These are phyloP conservation scores for Tolypocladium ovalisporum DNA, from an alignment of 2,329 filamentous ascomycete species.

Conservation along the genomic window DNA sequence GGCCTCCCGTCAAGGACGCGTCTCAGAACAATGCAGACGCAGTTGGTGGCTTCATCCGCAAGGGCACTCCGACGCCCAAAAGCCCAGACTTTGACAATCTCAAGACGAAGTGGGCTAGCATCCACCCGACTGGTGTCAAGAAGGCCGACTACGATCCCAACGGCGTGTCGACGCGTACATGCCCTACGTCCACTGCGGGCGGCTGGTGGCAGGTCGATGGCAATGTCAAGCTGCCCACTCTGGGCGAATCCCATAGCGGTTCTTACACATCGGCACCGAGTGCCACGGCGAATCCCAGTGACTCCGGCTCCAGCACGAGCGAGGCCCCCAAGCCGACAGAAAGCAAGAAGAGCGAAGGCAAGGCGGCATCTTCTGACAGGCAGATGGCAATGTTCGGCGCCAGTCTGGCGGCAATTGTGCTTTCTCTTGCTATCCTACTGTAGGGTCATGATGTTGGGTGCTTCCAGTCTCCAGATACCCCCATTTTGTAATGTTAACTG, in stretches of 20 bases:
- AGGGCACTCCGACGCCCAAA: conserved; percentile 63
- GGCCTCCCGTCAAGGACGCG: too few species aligned
- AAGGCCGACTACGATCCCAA: conserved; percentile 54
- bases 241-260: conserved; percentile 43
- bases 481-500: not conserved
- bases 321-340: not conserved
- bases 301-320: not conserved
- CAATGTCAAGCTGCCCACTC: conserved; percentile 55
- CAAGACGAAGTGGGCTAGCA: conserved; percentile 62
- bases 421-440: conserved; percentile 7
- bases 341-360: conserved; percentile 4
- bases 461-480: not conserved
- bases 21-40: conserved; percentile 42
- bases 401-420: conserved; percentile 5
- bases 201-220: conserved; percentile 76
- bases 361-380: conserved; percentile 5
- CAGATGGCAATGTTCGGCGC: conserved; percentile 6
- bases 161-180: conserved; percentile 51
- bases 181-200: conserved; percentile 56
- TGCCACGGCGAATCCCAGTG: conserved; percentile 5
- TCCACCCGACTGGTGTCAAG: conserved; percentile 58
- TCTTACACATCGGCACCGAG: conserved; percentile 9
- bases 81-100: conserved; percentile 71
- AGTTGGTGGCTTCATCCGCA: conserved; percentile 56
- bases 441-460: not conserved